phyloP scores from a whole-genome alignment of 2,329 filamentous ascomycete genomes.

The Aspergillus proliferans region DNA sequence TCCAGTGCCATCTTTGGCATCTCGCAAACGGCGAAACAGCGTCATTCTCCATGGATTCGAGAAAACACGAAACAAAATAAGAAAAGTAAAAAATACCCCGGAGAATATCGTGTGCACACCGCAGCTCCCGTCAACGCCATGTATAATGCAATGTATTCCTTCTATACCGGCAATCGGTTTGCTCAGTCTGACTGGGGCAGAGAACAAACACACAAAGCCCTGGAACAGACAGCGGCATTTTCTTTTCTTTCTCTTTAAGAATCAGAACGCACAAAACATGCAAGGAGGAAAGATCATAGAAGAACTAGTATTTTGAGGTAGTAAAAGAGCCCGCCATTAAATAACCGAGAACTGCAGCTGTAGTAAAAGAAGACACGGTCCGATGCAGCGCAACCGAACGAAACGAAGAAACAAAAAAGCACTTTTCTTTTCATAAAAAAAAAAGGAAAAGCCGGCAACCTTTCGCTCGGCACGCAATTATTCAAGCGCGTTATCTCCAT shows the following conservation, averaged over 20 bases:
- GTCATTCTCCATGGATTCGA: conserved; percentile 32
- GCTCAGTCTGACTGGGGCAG: conserved; percentile 8
- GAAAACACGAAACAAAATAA: conserved; percentile 22
- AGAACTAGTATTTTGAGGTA: conserved; percentile 6
- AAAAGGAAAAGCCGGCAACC: conserved; percentile 31
- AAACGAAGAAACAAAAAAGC: conserved; percentile 32
- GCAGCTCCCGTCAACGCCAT: conserved; percentile 38
- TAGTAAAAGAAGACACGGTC: conserved; percentile 9
- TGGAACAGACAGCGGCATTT: conserved; percentile 22
- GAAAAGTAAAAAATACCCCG: conserved; percentile 20
- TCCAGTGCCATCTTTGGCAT: conserved; percentile 13
- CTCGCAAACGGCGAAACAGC: conserved; percentile 26
- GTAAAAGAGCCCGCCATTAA: conserved; percentile 28
- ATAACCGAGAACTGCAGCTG: conserved; percentile 34
- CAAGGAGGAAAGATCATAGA: conserved; percentile 16
- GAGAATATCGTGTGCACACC: conserved; percentile 26
- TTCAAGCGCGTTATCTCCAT: conserved; percentile 33
- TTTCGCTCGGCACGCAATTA: conserved; percentile 32
- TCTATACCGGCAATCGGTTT: conserved; percentile 19
- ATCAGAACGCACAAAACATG: conserved; percentile 16
- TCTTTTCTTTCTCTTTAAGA: conserved; percentile 1
- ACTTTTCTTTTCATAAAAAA: conserved; percentile 29
- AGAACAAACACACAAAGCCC: conserved; percentile 12
- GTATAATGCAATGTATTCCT: conserved; percentile 36
- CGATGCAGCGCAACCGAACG: conserved; percentile 35